phyloP scores from a whole-genome alignment of 352 stramenopile genomes.

The Globisporangium middletonii region DNA sequence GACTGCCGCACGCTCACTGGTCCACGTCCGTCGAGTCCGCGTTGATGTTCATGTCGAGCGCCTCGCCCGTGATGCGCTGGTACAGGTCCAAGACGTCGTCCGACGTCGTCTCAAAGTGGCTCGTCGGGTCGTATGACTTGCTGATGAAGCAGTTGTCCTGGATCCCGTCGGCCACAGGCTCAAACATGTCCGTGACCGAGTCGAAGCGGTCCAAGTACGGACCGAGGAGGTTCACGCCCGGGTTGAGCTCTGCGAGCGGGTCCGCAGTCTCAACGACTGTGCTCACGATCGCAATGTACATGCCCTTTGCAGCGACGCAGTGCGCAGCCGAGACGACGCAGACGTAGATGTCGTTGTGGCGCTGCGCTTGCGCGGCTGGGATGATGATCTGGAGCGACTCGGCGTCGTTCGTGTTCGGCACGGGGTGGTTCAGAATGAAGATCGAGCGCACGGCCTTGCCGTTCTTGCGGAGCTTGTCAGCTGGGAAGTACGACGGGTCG shows the following conservation, averaged over 20 bases:
- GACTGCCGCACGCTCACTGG: constrained; percentile 49
- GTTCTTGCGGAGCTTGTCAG: constrained; percentile 89
- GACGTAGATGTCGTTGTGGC: constrained; percentile 98
- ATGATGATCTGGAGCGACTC: constrained; percentile 99
- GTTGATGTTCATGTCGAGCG: constrained; percentile 98
- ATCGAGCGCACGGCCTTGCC: constrained; percentile 97
- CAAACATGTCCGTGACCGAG: constrained; percentile 93
- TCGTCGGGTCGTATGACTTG: constrained; percentile 88
- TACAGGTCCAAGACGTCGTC: constrained; percentile 97
- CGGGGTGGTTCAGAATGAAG: constrained; percentile 98
- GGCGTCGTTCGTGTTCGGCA: constrained; percentile 95
- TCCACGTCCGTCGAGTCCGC: constrained; percentile 93
- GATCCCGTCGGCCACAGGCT: constrained; percentile 88
- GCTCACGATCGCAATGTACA: constrained; percentile 98
- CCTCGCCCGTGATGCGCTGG: constrained; percentile 96
- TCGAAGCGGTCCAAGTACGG: constrained; percentile 97
- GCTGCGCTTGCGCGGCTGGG: constrained; percentile 92
- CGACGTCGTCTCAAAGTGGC: constrained; percentile 97
- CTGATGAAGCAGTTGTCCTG: constrained; percentile 98
- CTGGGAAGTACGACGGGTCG: constrained; percentile 98
- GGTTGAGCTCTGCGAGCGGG: constrained; percentile 93
- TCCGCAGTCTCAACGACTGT: constrained; percentile 96
- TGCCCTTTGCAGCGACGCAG: constrained; percentile 92
- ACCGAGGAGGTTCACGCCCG: constrained; percentile 94
- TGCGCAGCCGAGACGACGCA: constrained; percentile 94